phyloP scores from a whole-genome alignment of 2,329 filamentous ascomycete species.

The Leptographium wingfieldii region DNA sequence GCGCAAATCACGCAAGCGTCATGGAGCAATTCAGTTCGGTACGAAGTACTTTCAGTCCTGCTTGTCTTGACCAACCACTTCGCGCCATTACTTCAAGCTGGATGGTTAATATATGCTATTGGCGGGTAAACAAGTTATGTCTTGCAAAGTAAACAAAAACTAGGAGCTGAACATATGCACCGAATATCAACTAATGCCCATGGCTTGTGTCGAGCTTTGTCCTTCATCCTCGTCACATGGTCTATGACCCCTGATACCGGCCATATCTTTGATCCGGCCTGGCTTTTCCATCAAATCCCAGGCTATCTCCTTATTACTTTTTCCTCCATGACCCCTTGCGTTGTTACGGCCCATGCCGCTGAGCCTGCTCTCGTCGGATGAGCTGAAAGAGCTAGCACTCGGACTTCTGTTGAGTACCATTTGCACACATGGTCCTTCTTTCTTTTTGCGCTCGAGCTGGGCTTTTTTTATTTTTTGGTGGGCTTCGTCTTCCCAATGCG shows the following conservation, averaged over 20 bases:
- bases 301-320: slow-evolving; percentile 40
- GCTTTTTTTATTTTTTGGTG: slow-evolving; percentile 63
- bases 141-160: background rate
- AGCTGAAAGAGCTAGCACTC: slow-evolving; percentile 36
- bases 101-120: background rate
- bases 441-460: slow-evolving; percentile 64
- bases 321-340: slow-evolving; percentile 14
- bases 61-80: too few relatives aligned
- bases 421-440: slow-evolving; percentile 33
- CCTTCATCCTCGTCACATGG: background rate
- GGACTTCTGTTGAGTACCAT: slow-evolving; percentile 46
- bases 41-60: background rate
- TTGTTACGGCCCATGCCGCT: slow-evolving; percentile 19
- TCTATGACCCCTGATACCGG: background rate
- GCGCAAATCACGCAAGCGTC: background rate
- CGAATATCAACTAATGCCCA: background rate
- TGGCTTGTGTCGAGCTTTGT: background rate
- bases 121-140: background rate
- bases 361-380: slow-evolving; percentile 39
- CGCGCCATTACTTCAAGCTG: too few relatives aligned
- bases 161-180: background rate
- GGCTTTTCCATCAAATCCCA: slow-evolving; percentile 40
- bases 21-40: background rate
- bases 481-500: slow-evolving; percentile 68
- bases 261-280: slow-evolving; percentile 24